Evolutionary conservation across 2,329 filamentous ascomycete genomes (phyloP).

Genomic region (Colletotrichum lini): DNA sequence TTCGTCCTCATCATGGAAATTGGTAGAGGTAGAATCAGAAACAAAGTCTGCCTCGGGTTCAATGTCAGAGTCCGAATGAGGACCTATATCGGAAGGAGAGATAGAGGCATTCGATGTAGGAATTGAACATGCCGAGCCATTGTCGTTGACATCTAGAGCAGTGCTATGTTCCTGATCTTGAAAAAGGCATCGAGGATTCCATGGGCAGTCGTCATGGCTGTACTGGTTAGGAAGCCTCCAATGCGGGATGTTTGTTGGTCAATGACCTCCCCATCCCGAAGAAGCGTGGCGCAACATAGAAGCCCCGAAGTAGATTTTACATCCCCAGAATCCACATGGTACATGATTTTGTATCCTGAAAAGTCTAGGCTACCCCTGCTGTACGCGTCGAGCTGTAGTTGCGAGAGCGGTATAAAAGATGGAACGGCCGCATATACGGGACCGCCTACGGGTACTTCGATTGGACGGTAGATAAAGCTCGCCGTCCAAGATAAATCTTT

Average conservation of each 20-base stretch:
- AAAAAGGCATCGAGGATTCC: background rate
- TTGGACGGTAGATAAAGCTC: background rate
- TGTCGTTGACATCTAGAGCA: no score
- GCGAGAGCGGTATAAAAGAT: background rate
- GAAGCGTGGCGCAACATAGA: background rate
- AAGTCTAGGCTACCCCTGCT: background rate
- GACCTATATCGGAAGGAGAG: no score
- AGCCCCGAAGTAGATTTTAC: background rate
- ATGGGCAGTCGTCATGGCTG: background rate
- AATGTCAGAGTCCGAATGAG: no score
- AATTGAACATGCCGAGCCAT: background rate
- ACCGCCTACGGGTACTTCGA: constrained; percentile 1
- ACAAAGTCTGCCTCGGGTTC: background rate
- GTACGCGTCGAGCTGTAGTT: background rate
- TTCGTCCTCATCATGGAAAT: no score
- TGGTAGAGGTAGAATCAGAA: background rate
- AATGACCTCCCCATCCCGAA: background rate
- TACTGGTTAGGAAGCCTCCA: background rate
- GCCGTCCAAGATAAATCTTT: background rate
- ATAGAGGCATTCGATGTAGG: no score
- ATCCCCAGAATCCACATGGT: background rate
- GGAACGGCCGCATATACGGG: background rate
- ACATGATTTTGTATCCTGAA: background rate
- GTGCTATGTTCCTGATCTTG: background rate
- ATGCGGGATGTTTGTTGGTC: background rate